phyloP scores from a whole-genome alignment of 331 rosid genomes.

The Cucumis variabilis region DNA sequence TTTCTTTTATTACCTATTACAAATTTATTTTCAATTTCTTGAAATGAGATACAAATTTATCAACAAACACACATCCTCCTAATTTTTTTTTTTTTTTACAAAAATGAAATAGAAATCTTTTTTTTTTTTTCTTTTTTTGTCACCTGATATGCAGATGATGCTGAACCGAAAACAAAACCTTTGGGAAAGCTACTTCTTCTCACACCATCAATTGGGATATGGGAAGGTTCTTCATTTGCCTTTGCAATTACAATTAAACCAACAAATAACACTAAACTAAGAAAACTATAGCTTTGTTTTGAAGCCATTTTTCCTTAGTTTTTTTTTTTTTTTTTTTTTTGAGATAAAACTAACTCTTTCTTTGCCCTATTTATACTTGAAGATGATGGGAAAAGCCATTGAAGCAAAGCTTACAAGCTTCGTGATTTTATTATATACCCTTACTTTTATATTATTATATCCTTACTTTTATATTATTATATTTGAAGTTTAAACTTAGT shows the following conservation, averaged over 20 bases:
- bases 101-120: background rate
- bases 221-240: background rate
- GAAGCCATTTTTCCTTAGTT: background rate
- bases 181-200: background rate
- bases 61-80: too few species aligned
- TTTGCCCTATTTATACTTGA: background rate
- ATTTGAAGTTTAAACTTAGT: background rate
- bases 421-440: background rate
- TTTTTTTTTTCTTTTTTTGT: background rate
- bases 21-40: too few species aligned
- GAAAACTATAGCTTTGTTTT: background rate
- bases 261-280: background rate
- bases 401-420: background rate
- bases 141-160: constrained; percentile 27
- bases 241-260: background rate
- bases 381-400: background rate
- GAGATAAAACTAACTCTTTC: background rate
- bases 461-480: too few species aligned
- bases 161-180: constrained; percentile 13
- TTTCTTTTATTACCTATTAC: too few species aligned
- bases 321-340: background rate
- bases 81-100: too few species aligned
- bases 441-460: too few species aligned
- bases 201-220: background rate
- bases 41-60: background rate